Percentiles rank a stretch among this genome's conserved stretches.
Evolutionary conservation across 108 stramenopile genomes (phyloP).

Genomic region (Schizochytrium sp.): DNA sequence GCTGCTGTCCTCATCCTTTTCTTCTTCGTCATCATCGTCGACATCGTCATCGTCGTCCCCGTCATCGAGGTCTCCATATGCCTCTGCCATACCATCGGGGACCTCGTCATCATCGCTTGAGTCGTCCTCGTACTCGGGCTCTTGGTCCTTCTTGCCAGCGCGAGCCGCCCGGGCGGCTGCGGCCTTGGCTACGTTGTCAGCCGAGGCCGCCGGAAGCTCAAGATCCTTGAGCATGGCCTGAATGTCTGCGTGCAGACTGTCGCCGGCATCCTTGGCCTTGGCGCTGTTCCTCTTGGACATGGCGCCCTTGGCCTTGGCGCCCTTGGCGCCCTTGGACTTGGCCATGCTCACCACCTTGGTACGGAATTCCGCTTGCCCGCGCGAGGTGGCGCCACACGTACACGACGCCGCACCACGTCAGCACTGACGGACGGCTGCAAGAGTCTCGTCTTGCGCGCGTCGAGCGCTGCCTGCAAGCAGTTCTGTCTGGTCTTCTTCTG

Average conservation of each 20-base stretch:
- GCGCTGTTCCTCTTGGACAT: too few relatives aligned
- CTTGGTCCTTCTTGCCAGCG: neutral
- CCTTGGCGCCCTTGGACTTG: too few relatives aligned
- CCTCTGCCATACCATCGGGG: neutral
- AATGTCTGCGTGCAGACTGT: neutral
- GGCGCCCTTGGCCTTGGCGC: too few relatives aligned
- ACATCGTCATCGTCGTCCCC: neutral
- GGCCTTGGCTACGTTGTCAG: neutral
- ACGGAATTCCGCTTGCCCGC: too few relatives aligned
- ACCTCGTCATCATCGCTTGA: neutral
- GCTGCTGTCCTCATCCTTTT: neutral
- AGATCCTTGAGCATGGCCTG: neutral
- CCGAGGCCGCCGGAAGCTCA: neutral
- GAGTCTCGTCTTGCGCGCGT: too few relatives aligned
- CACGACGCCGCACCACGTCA: too few relatives aligned
- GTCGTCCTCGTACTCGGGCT: neutral
- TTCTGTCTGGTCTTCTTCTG: too few relatives aligned
- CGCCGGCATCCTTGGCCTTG: neutral
- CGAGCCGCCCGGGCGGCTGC: neutral
- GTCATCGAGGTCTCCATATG: neutral
- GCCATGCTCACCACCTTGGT: too few relatives aligned
- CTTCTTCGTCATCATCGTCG: neutral
- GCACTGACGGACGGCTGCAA: too few relatives aligned
- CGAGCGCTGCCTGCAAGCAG: too few relatives aligned
- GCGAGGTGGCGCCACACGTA: too few relatives aligned